Evolutionary conservation across 2,329 filamentous ascomycete genomes (phyloP).

Genomic region (Didymella pinodella): DNA sequence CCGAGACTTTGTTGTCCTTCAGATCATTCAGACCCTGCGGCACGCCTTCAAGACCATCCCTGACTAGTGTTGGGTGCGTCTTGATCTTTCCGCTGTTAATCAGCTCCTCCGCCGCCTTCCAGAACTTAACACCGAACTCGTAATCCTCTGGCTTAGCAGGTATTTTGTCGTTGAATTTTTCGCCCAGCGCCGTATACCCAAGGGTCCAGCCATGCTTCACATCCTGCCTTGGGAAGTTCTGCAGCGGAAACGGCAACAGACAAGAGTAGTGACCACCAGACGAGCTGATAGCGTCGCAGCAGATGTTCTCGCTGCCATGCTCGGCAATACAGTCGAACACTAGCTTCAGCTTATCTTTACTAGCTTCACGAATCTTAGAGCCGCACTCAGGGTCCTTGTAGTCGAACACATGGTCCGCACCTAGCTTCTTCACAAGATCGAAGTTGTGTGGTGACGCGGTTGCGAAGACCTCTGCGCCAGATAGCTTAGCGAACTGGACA

Average conservation of each 20-base stretch:
- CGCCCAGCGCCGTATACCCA: constrained; percentile 55
- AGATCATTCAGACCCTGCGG: constrained; percentile 44
- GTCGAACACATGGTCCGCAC: constrained; percentile 60
- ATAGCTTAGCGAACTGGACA: constrained; percentile 59
- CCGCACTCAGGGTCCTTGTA: constrained; percentile 58
- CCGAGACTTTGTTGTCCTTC: constrained; percentile 45
- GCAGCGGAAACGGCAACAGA: constrained; percentile 24
- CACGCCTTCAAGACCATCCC: constrained; percentile 42
- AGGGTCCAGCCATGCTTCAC: constrained; percentile 55
- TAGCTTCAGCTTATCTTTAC: constrained; percentile 54
- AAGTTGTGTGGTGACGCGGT: constrained; percentile 60
- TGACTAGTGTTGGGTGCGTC: constrained; percentile 41
- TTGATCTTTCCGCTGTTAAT: constrained; percentile 44
- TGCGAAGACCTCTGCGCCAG: constrained; percentile 55
- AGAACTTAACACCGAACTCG: constrained; percentile 42
- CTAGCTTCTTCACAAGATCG: constrained; percentile 56
- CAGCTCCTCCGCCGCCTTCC: constrained; percentile 33
- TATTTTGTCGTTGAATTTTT: constrained; percentile 45
- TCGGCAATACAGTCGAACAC: constrained; percentile 60
- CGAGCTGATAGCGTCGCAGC: constrained; percentile 34
- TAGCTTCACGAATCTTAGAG: constrained; percentile 57
- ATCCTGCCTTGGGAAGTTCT: constrained; percentile 52
- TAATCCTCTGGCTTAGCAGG: constrained; percentile 39
- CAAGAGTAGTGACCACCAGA: constrained; percentile 31
- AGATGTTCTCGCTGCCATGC: constrained; percentile 28